A percentile compares a stretch with the other conserved stretches of the same genome.
phyloP scores from a whole-genome alignment of 495 filamentous ascomycete genomes.

The Pyrenopolyporus hunteri region DNA sequence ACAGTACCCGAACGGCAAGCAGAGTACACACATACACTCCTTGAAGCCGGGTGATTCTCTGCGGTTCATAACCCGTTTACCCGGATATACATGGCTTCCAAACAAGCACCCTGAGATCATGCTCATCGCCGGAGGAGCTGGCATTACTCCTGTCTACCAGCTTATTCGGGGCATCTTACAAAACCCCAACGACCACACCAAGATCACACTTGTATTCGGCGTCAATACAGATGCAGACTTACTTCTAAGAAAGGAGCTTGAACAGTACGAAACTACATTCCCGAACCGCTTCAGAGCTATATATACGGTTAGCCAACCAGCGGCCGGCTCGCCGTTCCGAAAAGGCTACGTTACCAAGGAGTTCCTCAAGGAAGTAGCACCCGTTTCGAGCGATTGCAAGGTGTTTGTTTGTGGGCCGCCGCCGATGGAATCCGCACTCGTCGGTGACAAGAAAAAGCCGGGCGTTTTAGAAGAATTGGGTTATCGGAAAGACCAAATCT shows the following conservation, averaged over 20 bases:
- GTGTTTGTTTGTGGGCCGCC: slow-evolving; percentile 72
- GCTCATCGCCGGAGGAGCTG: slow-evolving; percentile 67
- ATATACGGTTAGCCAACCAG: slow-evolving; percentile 63
- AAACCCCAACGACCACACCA: slow-evolving; percentile 66
- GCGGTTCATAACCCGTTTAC: slow-evolving; percentile 57
- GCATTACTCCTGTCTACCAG: slow-evolving; percentile 70
- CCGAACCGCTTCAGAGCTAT: slow-evolving; percentile 63
- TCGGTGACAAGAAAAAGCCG: slow-evolving; percentile 46
- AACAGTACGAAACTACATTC: slow-evolving; percentile 56
- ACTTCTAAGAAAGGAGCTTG: slow-evolving; percentile 62
- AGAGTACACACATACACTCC: slow-evolving; percentile 65
- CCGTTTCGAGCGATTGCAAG: slow-evolving; percentile 53
- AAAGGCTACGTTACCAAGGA: slow-evolving; percentile 65
- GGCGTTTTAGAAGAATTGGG: slow-evolving; percentile 61
- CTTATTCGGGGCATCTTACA: slow-evolving; percentile 64
- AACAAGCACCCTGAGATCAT: slow-evolving; percentile 62
- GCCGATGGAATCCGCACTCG: slow-evolving; percentile 64
- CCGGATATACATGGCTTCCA: slow-evolving; percentile 59
- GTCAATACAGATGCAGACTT: slow-evolving; percentile 68
- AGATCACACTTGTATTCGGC: slow-evolving; percentile 68
- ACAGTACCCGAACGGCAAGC: slow-evolving; percentile 67
- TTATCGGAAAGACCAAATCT: slow-evolving; percentile 59
- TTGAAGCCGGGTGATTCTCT: slow-evolving; percentile 64
- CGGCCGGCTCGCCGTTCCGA: slow-evolving; percentile 46
- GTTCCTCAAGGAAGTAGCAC: slow-evolving; percentile 58